Base-by-base conservation (phyloP, 495 filamentous ascomycete genomes). In the Podospora tetraspora region DNA sequence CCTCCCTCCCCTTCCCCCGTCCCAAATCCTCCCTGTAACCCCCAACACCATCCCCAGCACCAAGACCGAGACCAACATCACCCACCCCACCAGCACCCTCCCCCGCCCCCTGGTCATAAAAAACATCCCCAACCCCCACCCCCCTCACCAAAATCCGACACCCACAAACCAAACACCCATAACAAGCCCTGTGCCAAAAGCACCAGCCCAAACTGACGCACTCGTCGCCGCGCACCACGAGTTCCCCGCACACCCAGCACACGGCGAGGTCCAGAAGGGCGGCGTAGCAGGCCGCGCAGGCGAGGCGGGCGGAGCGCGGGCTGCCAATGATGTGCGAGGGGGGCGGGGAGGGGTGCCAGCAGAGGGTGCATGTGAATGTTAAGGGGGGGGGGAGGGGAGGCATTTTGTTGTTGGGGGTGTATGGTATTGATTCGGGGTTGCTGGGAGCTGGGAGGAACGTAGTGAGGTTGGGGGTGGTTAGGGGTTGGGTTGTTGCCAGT, bases 301-400 rank as follows among this genome's bases (percentile, higher is more conserved):
- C 75, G 21, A 83, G 76, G 1, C 81, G 76, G 25, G 77, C 75
- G 0, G 75, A 69, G 10, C 29, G 52, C 19, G 62, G 71, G 11
- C 78, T 76, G 16, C 25, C 25, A 3, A 77, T 72, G 59, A 74
- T 65, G 66, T 68, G 76, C 0, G 73, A 76, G 11, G 68, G 59
- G 2, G 68, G 70, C 12, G 64, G 65, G 29, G 72, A 76, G 19
- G 69, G 63, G 52, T 69, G 71, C 80, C 77, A 82, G 77, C 82
- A 83, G 71, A 84, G 82, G 3, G 82, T 84, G 74, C 83, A 84
- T 9, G 78, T 79, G 72, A 84, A 84, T 37, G 75, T 52, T 24
- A 69, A 66, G 11, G 56, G 61, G 22, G 37, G 12, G 57, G 9
- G 3, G 60, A 25, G 37, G 60, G 21, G 21, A 43, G 34, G 37